Conservation (phyloP, 768 basidiomycete genomes). For the Termitomyces heimii region DNA sequence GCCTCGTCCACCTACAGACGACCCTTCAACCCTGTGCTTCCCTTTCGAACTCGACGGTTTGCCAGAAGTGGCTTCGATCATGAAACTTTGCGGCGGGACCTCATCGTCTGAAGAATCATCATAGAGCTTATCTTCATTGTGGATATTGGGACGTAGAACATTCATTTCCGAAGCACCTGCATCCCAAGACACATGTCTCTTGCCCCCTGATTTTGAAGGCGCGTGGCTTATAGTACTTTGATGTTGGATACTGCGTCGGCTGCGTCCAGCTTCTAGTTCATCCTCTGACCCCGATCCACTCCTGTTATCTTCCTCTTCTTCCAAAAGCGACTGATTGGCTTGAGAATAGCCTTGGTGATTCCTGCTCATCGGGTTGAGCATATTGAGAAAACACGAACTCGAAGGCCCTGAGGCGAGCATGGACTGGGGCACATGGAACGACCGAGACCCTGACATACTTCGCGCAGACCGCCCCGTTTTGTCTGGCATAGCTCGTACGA, state of each 20-base stretch:
- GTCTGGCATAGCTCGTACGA: slow-evolving; percentile 21
- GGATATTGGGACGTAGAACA: slow-evolving; percentile 65
- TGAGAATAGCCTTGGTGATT: slow-evolving; percentile 71
- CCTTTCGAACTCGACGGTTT: slow-evolving; percentile 26
- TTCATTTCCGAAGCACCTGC: slow-evolving; percentile 49
- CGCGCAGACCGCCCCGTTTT: slow-evolving; percentile 19
- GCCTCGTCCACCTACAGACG: slow-evolving; percentile 24
- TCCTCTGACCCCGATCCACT: slow-evolving; percentile 45
- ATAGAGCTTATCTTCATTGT: slow-evolving; percentile 55
- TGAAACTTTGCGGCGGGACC: slow-evolving; percentile 79
- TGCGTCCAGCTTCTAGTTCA: slow-evolving; percentile 60
- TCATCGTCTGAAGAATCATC: slow-evolving; percentile 75
- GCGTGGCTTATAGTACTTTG: slow-evolving; percentile 22
- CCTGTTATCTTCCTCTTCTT: slow-evolving; percentile 72
- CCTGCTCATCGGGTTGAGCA: slow-evolving; percentile 77
- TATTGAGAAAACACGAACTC: slow-evolving; percentile 70
- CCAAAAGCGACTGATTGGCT: slow-evolving; percentile 62
- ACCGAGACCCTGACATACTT: slow-evolving; percentile 25
- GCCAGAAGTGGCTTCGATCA: slow-evolving; percentile 68
- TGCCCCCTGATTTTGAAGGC: slow-evolving; percentile 33
- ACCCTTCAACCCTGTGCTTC: slow-evolving; percentile 16
- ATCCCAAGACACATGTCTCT: slow-evolving; percentile 56
- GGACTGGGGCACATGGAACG: slow-evolving; percentile 30
- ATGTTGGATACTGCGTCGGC: slow-evolving; percentile 31
- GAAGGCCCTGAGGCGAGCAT: slow-evolving; percentile 35